phyloP scores from a whole-genome alignment of 2,329 filamentous ascomycete genomes.

The Eutypa lata region DNA sequence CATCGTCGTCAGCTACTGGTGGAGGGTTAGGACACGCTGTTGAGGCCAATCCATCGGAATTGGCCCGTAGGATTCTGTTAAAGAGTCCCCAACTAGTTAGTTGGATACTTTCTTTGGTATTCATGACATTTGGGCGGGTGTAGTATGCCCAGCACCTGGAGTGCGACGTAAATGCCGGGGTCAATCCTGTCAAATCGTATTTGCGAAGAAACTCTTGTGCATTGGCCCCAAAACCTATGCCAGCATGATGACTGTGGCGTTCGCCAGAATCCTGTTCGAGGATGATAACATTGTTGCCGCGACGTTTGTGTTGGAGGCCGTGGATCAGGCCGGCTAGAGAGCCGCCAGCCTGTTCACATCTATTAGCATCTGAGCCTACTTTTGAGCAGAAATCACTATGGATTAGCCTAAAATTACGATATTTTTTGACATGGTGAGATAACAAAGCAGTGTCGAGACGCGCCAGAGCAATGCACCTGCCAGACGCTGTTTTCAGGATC shows the following conservation, averaged over 20 bases:
- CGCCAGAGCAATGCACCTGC: not conserved
- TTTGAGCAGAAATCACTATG: not conserved
- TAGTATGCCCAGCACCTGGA: slow-evolving; percentile 10
- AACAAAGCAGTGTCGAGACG: not conserved
- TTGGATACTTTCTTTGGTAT: slow-evolving; percentile 20
- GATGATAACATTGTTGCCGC: slow-evolving; percentile 32
- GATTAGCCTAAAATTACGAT: not conserved
- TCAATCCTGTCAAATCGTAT: slow-evolving; percentile 28
- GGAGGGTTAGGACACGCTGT: slow-evolving; percentile 19
- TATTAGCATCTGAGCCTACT: not conserved
- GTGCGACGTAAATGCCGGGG: slow-evolving; percentile 6
- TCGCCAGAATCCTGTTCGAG: slow-evolving; percentile 36
- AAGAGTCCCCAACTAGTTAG: slow-evolving; percentile 41
- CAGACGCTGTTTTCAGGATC: not conserved
- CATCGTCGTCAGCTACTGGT: slow-evolving; percentile 11
- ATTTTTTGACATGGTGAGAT: not conserved
- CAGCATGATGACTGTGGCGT: slow-evolving; percentile 33
- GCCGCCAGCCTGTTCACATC: slow-evolving; percentile 28
- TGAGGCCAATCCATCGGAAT: slow-evolving; percentile 33
- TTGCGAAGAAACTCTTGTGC: slow-evolving; percentile 30
- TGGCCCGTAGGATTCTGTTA: slow-evolving; percentile 36
- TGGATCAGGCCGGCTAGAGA: slow-evolving; percentile 32
- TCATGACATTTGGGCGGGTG: slow-evolving; percentile 7
- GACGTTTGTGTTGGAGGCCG: slow-evolving; percentile 30
- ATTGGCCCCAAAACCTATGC: slow-evolving; percentile 34